Percentiles rank a stretch among this genome's conserved stretches.
Conservation (phyloP, 2,329 filamentous ascomycete genomes). For the Clarireedia sp. region DNA sequence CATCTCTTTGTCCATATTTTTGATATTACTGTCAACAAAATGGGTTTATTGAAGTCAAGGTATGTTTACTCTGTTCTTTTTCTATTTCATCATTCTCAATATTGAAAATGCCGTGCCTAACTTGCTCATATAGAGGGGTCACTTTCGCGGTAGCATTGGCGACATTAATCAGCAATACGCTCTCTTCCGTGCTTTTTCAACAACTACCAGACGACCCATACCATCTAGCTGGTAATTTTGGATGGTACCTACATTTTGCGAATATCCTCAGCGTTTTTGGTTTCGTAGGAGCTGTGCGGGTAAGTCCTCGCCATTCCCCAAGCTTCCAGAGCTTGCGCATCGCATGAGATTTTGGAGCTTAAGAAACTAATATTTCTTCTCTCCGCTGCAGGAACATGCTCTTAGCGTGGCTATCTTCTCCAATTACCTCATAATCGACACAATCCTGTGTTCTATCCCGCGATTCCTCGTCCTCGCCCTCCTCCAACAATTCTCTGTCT, state of each 20-base stretch:
- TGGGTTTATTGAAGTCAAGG: background rate
- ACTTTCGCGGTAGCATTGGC: slow-evolving; percentile 23
- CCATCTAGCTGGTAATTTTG: slow-evolving; percentile 28
- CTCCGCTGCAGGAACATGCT: slow-evolving; percentile 4
- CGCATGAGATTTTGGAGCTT: slow-evolving; percentile 24
- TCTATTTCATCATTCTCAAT: background rate
- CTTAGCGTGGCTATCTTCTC: slow-evolving; percentile 22
- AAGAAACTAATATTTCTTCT: slow-evolving; percentile 23
- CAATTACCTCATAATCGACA: slow-evolving; percentile 28
- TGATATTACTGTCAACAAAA: background rate
- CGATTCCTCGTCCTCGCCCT: slow-evolving; percentile 18
- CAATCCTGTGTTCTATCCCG: slow-evolving; percentile 24
- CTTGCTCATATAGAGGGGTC: background rate
- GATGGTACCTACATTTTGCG: slow-evolving; percentile 34
- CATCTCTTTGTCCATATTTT: background rate
- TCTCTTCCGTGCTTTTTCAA: slow-evolving; percentile 25
- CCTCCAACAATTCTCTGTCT: background rate
- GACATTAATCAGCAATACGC: slow-evolving; percentile 25
- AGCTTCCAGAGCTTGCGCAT: background rate
- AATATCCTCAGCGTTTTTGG: slow-evolving; percentile 34
- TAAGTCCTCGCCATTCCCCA: slow-evolving; percentile 22
- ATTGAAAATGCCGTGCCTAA: background rate
- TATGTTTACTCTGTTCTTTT: background rate
- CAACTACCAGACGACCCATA: slow-evolving; percentile 30
- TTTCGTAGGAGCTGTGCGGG: slow-evolving; percentile 36